phyloP scores from a whole-genome alignment of 2,329 filamentous ascomycete species.

The Trichoderma sp. region DNA sequence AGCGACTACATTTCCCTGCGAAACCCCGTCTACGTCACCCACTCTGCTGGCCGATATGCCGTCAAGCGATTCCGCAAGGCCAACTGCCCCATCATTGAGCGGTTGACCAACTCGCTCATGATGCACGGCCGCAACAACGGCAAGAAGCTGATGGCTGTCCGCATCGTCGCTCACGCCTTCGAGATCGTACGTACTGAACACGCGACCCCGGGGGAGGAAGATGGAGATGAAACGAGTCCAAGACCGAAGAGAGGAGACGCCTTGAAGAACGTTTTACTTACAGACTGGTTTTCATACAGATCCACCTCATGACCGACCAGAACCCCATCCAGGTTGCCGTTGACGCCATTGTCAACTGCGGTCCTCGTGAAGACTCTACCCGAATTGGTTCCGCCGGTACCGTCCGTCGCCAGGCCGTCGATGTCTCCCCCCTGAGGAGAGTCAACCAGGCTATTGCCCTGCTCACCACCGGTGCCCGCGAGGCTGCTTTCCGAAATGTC shows the following conservation, averaged over 20 bases:
- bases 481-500: slow-evolving; percentile 99
- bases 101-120: slow-evolving; percentile 99
- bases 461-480: slow-evolving; percentile 97
- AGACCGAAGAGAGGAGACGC: not conserved
- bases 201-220: not conserved
- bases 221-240: not conserved
- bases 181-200: slow-evolving; percentile 80
- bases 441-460: slow-evolving; percentile 99
- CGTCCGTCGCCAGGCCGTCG: slow-evolving; percentile 99
- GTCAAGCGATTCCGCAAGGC: slow-evolving; percentile 99
- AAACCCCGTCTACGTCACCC: slow-evolving; percentile 97
- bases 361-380: slow-evolving; percentile 99
- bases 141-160: slow-evolving; percentile 99
- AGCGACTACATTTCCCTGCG: slow-evolving; percentile 99
- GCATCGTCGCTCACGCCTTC: slow-evolving; percentile 98
- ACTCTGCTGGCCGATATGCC: slow-evolving; percentile 98
- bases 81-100: slow-evolving; percentile 99
- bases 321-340: slow-evolving; percentile 99
- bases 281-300: slow-evolving; percentile 54
- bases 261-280: slow-evolving; percentile 34
- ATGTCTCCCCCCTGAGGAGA: slow-evolving; percentile 98
- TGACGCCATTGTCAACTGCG: slow-evolving; percentile 99
- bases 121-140: slow-evolving; percentile 99
- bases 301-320: slow-evolving; percentile 99
- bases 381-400: slow-evolving; percentile 99